Evolutionary conservation across 768 basidiomycete species (phyloP).

Genomic region (Rhizopogon roseolus): DNA sequence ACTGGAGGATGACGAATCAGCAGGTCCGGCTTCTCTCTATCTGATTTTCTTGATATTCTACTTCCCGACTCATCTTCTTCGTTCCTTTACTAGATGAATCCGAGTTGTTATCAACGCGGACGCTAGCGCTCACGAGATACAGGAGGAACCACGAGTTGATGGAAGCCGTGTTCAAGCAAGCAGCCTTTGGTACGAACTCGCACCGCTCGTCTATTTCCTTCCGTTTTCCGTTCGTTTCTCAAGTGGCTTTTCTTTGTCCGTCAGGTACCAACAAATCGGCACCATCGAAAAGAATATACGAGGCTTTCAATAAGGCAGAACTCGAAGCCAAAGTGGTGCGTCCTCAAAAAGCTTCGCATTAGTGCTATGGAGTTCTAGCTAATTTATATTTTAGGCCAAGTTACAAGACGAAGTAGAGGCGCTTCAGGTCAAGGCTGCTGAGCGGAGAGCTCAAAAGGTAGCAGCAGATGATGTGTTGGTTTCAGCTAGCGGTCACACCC

Average conservation of each 20-base stretch:
- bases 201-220: not conserved
- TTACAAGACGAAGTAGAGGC: constrained; percentile 55
- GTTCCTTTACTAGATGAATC: constrained; percentile 44
- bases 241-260: constrained; percentile 4
- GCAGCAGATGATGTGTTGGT: constrained; percentile 25
- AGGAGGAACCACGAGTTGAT: constrained; percentile 80
- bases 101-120: constrained; percentile 68
- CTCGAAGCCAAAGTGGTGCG: constrained; percentile 54
- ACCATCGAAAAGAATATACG: constrained; percentile 43
- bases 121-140: constrained; percentile 68
- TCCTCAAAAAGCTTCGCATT: constrained; percentile 3
- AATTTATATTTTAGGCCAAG: constrained; percentile 38
- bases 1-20: constrained; percentile 61
- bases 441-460: constrained; percentile 32
- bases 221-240: constrained; percentile 9
- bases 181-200: constrained; percentile 48
- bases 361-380: not conserved
- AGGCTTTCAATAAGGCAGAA: constrained; percentile 55
- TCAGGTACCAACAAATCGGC: constrained; percentile 42
- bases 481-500: constrained; percentile 21
- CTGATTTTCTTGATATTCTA: not conserved
- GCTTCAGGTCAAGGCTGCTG: constrained; percentile 45
- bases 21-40: constrained; percentile 42
- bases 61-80: not conserved
- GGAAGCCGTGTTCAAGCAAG: constrained; percentile 75